A percentile compares a stretch with the other conserved stretches of the same genome.
phyloP scores from a whole-genome alignment of 257 asterid genomes.

The Penstemon newberryi region DNA sequence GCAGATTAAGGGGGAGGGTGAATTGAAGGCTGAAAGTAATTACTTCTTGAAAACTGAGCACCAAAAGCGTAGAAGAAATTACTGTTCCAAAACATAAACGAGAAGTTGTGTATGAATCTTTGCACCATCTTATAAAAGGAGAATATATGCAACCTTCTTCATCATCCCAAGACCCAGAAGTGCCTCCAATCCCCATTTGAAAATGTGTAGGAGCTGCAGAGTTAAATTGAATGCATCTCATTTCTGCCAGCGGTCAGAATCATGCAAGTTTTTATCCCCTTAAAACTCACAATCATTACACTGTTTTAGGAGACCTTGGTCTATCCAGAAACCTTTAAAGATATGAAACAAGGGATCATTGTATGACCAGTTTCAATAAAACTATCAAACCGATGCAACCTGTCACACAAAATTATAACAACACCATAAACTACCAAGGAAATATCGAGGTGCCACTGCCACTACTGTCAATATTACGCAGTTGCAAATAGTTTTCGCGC shows the following conservation, averaged over 20 bases:
- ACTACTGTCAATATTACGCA: not conserved
- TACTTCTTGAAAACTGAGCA: not conserved
- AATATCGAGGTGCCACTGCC: not conserved
- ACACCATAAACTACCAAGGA: not conserved
- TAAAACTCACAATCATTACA: not conserved
- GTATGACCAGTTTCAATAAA: not conserved
- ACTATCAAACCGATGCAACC: not conserved
- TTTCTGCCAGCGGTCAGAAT: not conserved
- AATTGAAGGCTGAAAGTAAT: too few species aligned
- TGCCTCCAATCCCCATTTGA: not conserved
- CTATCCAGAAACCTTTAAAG: not conserved
- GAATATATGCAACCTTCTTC: not conserved
- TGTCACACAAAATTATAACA: not conserved
- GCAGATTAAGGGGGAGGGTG: not conserved
- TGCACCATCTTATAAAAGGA: not conserved
- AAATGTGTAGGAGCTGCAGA: not conserved
- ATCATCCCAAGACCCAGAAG: not conserved
- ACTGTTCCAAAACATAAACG: not conserved
- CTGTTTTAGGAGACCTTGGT: too few species aligned
- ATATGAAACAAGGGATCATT: not conserved
- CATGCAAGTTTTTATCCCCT: not conserved
- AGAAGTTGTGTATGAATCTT: not conserved
- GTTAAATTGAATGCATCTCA: not conserved
- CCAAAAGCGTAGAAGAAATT: not conserved
- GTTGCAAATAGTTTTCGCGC: too few species aligned